Evolutionary conservation across 2,329 filamentous ascomycete genomes (phyloP).

Genomic region (Plenodomus lindquistii): DNA sequence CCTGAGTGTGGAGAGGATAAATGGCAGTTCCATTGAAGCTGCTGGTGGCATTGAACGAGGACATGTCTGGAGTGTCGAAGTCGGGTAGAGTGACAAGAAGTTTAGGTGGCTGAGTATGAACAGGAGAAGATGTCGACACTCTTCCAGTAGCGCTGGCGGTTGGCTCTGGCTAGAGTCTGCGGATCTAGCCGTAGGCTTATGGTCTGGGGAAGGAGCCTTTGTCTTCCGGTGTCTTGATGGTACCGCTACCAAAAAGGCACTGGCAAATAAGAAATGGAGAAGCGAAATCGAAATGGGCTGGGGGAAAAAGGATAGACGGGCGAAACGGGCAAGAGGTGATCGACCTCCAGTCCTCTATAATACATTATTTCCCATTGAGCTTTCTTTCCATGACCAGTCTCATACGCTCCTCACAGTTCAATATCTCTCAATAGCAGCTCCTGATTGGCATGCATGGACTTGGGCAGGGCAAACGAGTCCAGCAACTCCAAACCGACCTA

Average conservation of each 20-base stretch:
- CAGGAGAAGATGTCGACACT: neutral
- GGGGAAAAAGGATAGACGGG: neutral
- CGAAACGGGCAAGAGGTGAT: neutral
- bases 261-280: neutral
- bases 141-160: neutral
- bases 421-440: slow-evolving; percentile 28
- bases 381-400: slow-evolving; percentile 15
- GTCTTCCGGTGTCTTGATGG: neutral
- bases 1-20: slow-evolving; percentile 34
- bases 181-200: neutral
- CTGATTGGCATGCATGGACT: slow-evolving; percentile 10
- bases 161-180: neutral
- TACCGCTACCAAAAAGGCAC: slow-evolving; percentile 1
- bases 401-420: slow-evolving; percentile 16
- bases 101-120: neutral
- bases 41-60: neutral
- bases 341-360: neutral
- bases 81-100: neutral
- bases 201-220: neutral
- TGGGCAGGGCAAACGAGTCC: slow-evolving; percentile 17
- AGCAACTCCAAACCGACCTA: slow-evolving; percentile 1
- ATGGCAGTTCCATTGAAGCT: neutral
- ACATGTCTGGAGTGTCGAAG: neutral
- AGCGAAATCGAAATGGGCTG: neutral
- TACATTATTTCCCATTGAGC: neutral